A percentile compares a stretch with the other conserved stretches of the same genome.
Conservation (phyloP, 208 protist genomes). For the Leishmania turanica region DNA sequence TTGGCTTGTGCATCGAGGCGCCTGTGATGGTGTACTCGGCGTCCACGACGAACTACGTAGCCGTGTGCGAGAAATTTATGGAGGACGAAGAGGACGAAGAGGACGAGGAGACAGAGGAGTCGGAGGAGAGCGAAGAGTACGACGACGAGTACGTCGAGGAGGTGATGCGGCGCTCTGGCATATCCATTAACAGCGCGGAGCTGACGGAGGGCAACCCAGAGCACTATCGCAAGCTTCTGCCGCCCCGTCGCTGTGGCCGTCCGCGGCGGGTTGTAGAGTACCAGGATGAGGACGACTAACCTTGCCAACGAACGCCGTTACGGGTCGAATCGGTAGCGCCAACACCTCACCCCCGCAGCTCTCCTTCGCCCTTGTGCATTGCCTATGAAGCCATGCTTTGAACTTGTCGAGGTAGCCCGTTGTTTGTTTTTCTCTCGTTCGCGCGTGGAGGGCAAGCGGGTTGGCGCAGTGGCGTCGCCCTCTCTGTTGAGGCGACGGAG, state of each 20-base stretch:
- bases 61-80: constrained; percentile 66
- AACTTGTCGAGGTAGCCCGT: too few species aligned
- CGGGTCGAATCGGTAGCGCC: too few species aligned
- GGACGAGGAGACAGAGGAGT: constrained; percentile 45
- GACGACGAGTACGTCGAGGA: constrained; percentile 71
- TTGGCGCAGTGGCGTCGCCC: too few species aligned
- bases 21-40: constrained; percentile 70
- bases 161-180: constrained; percentile 80
- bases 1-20: constrained; percentile 83
- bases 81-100: constrained; percentile 56
- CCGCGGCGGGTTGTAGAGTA: constrained; percentile 27
- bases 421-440: too few species aligned
- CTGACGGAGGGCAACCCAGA: constrained; percentile 37
- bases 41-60: constrained; percentile 62
- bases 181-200: constrained; percentile 39
- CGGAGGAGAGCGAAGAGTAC: constrained; percentile 53
- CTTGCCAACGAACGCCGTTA: background rate
- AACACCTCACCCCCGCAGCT: too few species aligned
- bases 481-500: too few species aligned
- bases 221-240: constrained; percentile 52
- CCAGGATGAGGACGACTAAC: constrained; percentile 38
- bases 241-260: constrained; percentile 41
- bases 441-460: too few species aligned
- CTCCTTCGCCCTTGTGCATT: too few species aligned
- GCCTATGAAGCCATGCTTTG: too few species aligned